Evolutionary conservation across 495 filamentous ascomycete genomes (phyloP), one percentile per base, ranked within the genome.

Genomic region (Astrothelium subdiscretum): DNA sequence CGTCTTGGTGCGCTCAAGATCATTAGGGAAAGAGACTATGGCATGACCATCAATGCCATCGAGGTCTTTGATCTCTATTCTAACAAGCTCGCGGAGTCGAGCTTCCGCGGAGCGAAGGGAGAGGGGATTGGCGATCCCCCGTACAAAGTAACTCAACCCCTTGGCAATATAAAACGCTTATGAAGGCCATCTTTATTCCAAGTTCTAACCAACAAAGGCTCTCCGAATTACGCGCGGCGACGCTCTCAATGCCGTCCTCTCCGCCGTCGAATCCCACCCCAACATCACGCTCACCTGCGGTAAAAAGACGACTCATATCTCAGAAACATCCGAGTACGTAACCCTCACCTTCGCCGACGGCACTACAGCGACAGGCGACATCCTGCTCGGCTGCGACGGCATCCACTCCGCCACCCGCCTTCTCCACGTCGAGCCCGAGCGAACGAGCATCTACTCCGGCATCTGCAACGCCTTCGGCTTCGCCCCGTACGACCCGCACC

Each of bases 371-470:
- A 69, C 71, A 27, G 82, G 75, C 0, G 80, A 86, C 61, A 67
- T 86, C 4, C 71, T 86, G 1, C 68, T 86, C 8, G 84, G 83
- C 51, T 85, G 83, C 68, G 84, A 87, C 64, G 84, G 84, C 4
- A 82, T 86, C n/a, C 80, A 84, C 69, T 86, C 83, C 1, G 74
- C 75, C 20, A 76, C 80, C 11, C 78, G 84, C 12, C 76, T 74
- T 20, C 68, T 73, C 18, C 81, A 79, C 65, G 76, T 86, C 32
- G 81, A 83, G 62, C 76, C 77, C 0, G 70, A 70, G 8, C 72
- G 77, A 8, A 72, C 74, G 20, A 76, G 78, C 6, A 72, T 78
- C 31, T 86, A 86, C 66, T 82, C 80, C 0, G 82, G 81, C 6
- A 74, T 83, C 31, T 69, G 67, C 60, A 70, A 71, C 59, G 81